These are phyloP conservation scores for Yamadazyma philogaea DNA, from an alignment of 805 yeast species.

Conservation along the genomic window DNA sequence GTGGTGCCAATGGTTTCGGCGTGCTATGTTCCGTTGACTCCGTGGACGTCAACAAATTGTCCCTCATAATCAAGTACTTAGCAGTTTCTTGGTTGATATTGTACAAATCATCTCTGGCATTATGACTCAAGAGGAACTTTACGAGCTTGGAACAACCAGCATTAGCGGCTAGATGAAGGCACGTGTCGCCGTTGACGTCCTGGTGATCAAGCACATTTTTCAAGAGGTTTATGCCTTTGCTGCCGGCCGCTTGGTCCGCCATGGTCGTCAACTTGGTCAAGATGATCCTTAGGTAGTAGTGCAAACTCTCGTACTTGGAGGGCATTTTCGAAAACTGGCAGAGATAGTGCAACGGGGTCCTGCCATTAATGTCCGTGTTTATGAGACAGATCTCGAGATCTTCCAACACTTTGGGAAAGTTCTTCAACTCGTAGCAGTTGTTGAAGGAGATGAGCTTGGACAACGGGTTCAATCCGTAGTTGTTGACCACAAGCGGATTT, in stretches of 20 bases:
- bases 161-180: slow-evolving; percentile 72
- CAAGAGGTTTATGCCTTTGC: slow-evolving; percentile 57
- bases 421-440: slow-evolving; percentile 76
- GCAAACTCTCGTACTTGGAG: slow-evolving; percentile 71
- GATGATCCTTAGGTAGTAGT: slow-evolving; percentile 76
- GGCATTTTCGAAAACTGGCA: slow-evolving; percentile 65
- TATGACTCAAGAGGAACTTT: slow-evolving; percentile 77
- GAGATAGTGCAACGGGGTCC: slow-evolving; percentile 85
- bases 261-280: slow-evolving; percentile 64
- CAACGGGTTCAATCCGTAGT: slow-evolving; percentile 79
- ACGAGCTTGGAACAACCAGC: slow-evolving; percentile 70
- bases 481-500: slow-evolving; percentile 49
- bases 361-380: slow-evolving; percentile 67
- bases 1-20: neutral
- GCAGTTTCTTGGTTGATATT: slow-evolving; percentile 45
- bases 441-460: slow-evolving; percentile 84
- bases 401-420: slow-evolving; percentile 77
- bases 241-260: slow-evolving; percentile 24
- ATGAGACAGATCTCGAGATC: slow-evolving; percentile 73
- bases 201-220: slow-evolving; percentile 67
- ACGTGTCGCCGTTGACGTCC: slow-evolving; percentile 82
- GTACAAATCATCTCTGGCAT: slow-evolving; percentile 61
- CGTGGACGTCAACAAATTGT: slow-evolving; percentile 24
- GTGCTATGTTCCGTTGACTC: slow-evolving; percentile 2
- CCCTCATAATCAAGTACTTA: slow-evolving; percentile 40